Evolutionary conservation across 371 early-diverging fungal genomes (phyloP).

Genomic region (Ordospora pajunii): DNA sequence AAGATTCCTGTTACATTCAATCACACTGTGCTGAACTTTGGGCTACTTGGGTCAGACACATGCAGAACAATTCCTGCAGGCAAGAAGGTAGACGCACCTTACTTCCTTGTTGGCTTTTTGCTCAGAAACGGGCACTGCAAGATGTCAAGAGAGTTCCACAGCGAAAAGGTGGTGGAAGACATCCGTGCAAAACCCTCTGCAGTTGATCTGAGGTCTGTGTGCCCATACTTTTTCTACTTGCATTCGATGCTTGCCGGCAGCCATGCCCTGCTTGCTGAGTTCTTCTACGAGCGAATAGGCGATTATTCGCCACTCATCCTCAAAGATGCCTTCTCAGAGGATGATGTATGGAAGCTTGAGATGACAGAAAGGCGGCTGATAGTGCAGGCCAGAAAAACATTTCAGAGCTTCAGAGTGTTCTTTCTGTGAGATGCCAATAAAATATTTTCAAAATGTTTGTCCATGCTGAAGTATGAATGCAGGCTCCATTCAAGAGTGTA

Average conservation of each 20-base stretch:
- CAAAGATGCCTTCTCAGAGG: slow-evolving; percentile 26
- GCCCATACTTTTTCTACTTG: slow-evolving; percentile 12
- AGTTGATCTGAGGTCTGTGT: slow-evolving; percentile 27
- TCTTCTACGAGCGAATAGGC: slow-evolving; percentile 29
- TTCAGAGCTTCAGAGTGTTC: neutral
- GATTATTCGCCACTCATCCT: slow-evolving; percentile 12
- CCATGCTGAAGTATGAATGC: slow-evolving; percentile 33
- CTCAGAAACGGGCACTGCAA: slow-evolving; percentile 40
- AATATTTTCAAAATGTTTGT: slow-evolving; percentile 8
- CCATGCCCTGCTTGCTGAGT: neutral
- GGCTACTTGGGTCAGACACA: neutral
- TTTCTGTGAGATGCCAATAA: neutral
- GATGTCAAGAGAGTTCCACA: neutral
- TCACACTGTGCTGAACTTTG: slow-evolving; percentile 16
- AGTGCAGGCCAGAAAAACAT: neutral
- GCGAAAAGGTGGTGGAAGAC: slow-evolving; percentile 8
- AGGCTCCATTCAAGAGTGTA: slow-evolving; percentile 79
- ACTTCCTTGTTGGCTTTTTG: slow-evolving; percentile 32
- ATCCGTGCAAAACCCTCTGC: slow-evolving; percentile 28
- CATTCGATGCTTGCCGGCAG: neutral
- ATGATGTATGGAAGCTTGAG: slow-evolving; percentile 30
- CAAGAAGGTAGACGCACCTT: slow-evolving; percentile 15
- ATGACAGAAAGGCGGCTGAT: slow-evolving; percentile 10
- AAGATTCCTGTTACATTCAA: slow-evolving; percentile 18
- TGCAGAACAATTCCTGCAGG: neutral